Evolutionary conservation across 2,329 filamentous ascomycete species (phyloP), one percentile per base, ranked within the genome.

Genomic region (Fusarium citri): DNA sequence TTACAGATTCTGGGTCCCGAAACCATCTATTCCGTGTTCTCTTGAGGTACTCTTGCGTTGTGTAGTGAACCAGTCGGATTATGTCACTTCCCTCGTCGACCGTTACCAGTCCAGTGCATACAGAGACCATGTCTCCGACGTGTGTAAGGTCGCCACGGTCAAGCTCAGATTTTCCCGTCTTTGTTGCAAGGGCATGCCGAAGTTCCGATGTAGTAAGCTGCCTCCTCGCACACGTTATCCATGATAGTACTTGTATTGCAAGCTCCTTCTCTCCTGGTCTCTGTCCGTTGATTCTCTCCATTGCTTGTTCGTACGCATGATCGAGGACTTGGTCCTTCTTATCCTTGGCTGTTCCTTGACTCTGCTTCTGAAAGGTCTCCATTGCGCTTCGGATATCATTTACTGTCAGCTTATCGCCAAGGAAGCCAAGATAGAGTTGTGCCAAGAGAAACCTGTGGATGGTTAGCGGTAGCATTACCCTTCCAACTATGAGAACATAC

Each of bases 1-100:
- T n/a, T n/a, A n/a, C n/a, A n/a, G n/a, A n/a, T n/a, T n/a, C n/a
- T n/a, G n/a, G n/a, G n/a, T n/a, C n/a, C n/a, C n/a, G n/a, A n/a
- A n/a, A n/a, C n/a, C n/a, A n/a, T n/a, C n/a, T n/a, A n/a, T n/a
- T n/a, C n/a, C n/a, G n/a, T n/a, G n/a, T n/a, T n/a, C n/a, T n/a
- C 20, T 81, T 74, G 43, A 86, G 79, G 66, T 83, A 86, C 41
- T 84, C 78, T 45, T 84, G 80, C 2, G 82, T 76, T 0, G 84
- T 85, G 56, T 83, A 82, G 64, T 86, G 83, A 5, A 83, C 80
- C 0, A 85, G 65, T 5, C 81, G 77, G 14, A 85, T 73, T 26
- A 80, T 73, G 20, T 74, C 49, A 49, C 76, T 84, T 45, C 80
- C 66, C 46, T 79, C 59, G 37, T 85, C 81, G 5, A 83, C 41